These are phyloP conservation scores for Castanea sativa DNA, from an alignment of 306 rosid species.

Conservation along the genomic window DNA sequence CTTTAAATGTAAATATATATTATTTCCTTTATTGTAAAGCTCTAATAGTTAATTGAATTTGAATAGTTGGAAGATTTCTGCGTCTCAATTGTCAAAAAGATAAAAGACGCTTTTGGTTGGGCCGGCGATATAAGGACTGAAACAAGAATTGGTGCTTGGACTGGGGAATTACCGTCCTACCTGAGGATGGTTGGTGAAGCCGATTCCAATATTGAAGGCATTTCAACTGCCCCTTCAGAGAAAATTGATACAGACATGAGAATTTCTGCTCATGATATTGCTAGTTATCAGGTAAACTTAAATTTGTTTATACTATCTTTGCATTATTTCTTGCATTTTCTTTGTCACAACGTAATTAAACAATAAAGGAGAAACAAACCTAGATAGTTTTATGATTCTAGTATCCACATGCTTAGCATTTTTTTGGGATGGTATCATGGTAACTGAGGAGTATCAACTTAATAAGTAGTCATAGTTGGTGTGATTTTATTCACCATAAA, in stretches of 20 bases:
- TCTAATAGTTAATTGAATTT: constrained; percentile 25
- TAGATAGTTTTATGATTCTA: not conserved
- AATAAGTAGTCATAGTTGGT: not conserved
- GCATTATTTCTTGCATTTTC: not conserved
- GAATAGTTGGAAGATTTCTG: constrained; percentile 71
- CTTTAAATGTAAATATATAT: too few relatives aligned
- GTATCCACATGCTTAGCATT: not conserved
- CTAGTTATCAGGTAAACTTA: constrained; percentile 79
- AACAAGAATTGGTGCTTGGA: constrained; percentile 64
- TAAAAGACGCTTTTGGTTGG: constrained; percentile 73
- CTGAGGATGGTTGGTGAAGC: constrained; percentile 39
- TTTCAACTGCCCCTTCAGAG: constrained; percentile 40
- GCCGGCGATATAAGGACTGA: constrained; percentile 53
- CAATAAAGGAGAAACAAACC: not conserved
- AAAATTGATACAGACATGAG: constrained; percentile 43
- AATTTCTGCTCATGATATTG: constrained; percentile 67
- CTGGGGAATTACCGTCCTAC: constrained; percentile 73
- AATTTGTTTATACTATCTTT: constrained; percentile 1
- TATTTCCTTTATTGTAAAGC: constrained; percentile 10
- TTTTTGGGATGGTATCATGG: not conserved
- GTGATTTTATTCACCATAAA: not conserved
- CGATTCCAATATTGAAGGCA: constrained; percentile 31
- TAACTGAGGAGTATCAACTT: not conserved
- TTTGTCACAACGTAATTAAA: not conserved
- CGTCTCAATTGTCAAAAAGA: constrained; percentile 47